Base-by-base conservation (phyloP, 2,329 filamentous ascomycete species). In the Diaporthe vaccinii region DNA sequence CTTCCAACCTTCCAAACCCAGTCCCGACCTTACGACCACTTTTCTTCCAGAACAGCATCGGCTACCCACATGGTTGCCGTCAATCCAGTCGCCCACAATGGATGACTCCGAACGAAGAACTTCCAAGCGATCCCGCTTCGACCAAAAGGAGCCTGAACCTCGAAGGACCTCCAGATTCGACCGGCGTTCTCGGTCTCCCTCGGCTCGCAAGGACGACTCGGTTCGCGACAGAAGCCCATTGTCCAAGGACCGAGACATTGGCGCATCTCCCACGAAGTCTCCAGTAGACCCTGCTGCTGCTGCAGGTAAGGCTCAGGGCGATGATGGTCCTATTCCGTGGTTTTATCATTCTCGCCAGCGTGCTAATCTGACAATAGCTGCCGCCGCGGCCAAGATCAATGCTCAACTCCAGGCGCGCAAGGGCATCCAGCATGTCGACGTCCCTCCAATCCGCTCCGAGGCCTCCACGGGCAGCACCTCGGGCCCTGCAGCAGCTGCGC, bases 61-160 rank as follows among this genome's bases (percentile, higher is more conserved):
- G 71, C 49, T 65, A 46, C 61, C 46, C 59, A 73, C 58, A 44
- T 65, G 36, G 28, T 41, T 41, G 34, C 49, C 62, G 39, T 28
- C 39, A 46, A 62, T 53, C 39, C 22, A 70, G 62, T 34, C 39
- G 44, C 55, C 57, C 57, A 80, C 75, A 62, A 95, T 98, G 95
- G 91, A 94, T 79, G 95, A 97, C 80, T 89, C 93, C 78, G 94
- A 96, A 79, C 91, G 92, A 82, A 91, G 92, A 77, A 88, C 87
- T 76, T 87, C 88, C 76, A 98, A 98, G 88, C 93, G 95, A 77
- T 98, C 95, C 82, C 95, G 96, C 84, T 98, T 98, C 85, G 96
- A 98, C 83, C 95, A 97, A 84, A 97, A 92, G 62, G 95, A 96
- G 83, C 92, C 94, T 8, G 95, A 97, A 81, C 91, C 93, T 74